These are phyloP conservation scores for Xylaria bambusicola DNA, from an alignment of 495 filamentous ascomycete genomes.

Conservation along the genomic window DNA sequence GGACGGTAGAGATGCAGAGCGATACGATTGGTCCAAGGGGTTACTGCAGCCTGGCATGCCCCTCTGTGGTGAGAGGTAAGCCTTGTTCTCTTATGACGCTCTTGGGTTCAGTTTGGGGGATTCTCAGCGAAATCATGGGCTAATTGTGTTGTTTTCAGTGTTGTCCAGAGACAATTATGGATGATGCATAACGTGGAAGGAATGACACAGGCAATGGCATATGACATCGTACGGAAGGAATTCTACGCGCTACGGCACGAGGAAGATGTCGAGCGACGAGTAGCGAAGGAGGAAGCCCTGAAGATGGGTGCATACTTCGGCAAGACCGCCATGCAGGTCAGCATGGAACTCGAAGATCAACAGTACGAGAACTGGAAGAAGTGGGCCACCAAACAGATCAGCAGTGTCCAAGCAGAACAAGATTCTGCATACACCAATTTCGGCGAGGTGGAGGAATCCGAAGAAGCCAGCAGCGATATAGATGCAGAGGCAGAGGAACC, in stretches of 20 bases:
- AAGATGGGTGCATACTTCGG: conserved; percentile 85
- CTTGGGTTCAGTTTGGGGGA: not conserved
- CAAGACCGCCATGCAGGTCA: conserved; percentile 67
- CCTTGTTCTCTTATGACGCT: not conserved
- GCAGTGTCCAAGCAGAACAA: conserved; percentile 44
- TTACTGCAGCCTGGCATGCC: conserved; percentile 76
- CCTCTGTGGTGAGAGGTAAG: conserved; percentile 84
- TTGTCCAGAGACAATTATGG: conserved; percentile 89
- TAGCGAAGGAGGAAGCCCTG: conserved; percentile 86
- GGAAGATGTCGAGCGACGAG: conserved; percentile 79
- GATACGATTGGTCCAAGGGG: conserved; percentile 74
- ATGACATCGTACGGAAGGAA: conserved; percentile 84
- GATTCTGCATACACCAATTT: conserved; percentile 50
- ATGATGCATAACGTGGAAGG: conserved; percentile 64
- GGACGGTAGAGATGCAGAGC: conserved; percentile 76
- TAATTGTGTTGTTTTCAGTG: conserved; percentile 55
- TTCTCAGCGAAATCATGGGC: not conserved
- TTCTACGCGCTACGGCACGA: conserved; percentile 83
- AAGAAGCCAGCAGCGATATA: conserved; percentile 13
- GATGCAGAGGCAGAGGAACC: conserved; percentile 21
- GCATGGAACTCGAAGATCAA: conserved; percentile 79
- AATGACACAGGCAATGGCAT: conserved; percentile 67
- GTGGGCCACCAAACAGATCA: conserved; percentile 64
- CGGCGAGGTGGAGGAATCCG: conserved; percentile 33
- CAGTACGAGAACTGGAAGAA: conserved; percentile 77